Evolutionary conservation across 2,329 filamentous ascomycete species (phyloP).

Genomic region (Beauveria pseudobassiana): DNA sequence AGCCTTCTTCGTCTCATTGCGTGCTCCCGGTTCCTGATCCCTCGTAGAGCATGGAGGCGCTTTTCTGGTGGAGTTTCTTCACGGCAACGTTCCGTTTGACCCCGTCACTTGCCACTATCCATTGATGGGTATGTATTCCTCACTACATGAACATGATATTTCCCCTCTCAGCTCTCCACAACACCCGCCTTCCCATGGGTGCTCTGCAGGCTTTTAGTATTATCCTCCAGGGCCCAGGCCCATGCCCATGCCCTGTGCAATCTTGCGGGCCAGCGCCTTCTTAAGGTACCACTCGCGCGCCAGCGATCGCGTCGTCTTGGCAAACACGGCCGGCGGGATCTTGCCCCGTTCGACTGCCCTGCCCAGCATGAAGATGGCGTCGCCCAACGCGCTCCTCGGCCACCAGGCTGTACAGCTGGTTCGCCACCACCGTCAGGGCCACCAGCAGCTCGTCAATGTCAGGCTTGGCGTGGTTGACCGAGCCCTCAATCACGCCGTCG

Average conservation of each 20-base stretch:
- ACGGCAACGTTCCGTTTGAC: background rate
- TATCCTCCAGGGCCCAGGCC: constrained; percentile 20
- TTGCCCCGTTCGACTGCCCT: constrained; percentile 66
- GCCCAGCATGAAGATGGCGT: constrained; percentile 77
- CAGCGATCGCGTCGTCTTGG: constrained; percentile 66
- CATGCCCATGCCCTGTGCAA: constrained; percentile 68
- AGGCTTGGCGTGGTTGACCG: constrained; percentile 61
- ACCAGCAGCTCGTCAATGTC: constrained; percentile 86
- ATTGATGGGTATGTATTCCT: background rate
- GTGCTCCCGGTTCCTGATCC: background rate
- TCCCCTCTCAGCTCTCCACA: background rate
- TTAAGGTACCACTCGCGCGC: constrained; percentile 78
- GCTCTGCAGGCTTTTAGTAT: constrained; percentile 4
- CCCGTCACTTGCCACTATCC: background rate
- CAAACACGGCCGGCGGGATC: constrained; percentile 64
- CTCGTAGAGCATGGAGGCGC: background rate
- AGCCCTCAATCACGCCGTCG: constrained; percentile 67
- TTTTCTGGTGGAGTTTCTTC: background rate
- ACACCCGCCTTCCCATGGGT: background rate
- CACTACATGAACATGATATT: background rate
- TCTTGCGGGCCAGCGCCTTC: constrained; percentile 73
- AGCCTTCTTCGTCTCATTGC: background rate
- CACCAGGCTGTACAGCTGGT: constrained; percentile 82
- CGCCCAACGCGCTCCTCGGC: constrained; percentile 83
- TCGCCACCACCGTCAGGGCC: constrained; percentile 86